Evolutionary conservation across 2,329 filamentous ascomycete genomes (phyloP).

Genomic region (Fusarium equiseti): DNA sequence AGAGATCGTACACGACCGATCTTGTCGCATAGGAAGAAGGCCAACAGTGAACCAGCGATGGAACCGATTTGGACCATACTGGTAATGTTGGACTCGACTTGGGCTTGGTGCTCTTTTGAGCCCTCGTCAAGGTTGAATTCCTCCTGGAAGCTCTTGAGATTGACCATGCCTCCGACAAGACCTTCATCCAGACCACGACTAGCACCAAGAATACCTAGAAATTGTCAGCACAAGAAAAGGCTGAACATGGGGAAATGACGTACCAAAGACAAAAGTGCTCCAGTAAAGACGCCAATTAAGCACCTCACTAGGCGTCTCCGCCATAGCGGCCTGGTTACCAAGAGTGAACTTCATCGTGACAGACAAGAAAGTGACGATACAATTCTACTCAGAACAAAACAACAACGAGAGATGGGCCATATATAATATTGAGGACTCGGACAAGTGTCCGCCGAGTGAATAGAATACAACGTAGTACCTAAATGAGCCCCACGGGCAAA

Average conservation of each 20-base stretch:
- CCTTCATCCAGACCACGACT: conserved; percentile 58
- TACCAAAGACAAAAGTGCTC: conserved; percentile 30
- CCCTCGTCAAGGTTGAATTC: conserved; percentile 65
- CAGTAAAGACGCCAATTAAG: conserved; percentile 28
- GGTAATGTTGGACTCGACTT: conserved; percentile 75
- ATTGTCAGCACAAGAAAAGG: background rate
- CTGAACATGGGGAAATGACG: rapidly evolving
- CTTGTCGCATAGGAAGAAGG: conserved; percentile 51
- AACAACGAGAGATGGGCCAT: background rate
- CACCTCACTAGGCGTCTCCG: conserved; percentile 23
- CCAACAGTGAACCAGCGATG: conserved; percentile 70
- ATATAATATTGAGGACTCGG: conserved; percentile 2
- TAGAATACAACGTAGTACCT: background rate
- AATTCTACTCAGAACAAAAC: background rate
- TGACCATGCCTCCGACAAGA: conserved; percentile 73
- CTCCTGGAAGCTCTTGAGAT: conserved; percentile 67
- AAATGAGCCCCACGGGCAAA: background rate
- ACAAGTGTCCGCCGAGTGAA: background rate
- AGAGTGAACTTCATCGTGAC: conserved; percentile 27
- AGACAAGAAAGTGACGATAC: background rate
- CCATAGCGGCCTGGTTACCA: conserved; percentile 28
- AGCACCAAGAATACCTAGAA: conserved; percentile 16
- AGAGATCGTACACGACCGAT: conserved; percentile 20
- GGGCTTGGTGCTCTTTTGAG: conserved; percentile 62
- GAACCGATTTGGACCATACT: conserved; percentile 79